Evolutionary conservation across 768 basidiomycete genomes (phyloP), one percentile per base, ranked within the genome.

Genomic region (Suillus clintonianus): DNA sequence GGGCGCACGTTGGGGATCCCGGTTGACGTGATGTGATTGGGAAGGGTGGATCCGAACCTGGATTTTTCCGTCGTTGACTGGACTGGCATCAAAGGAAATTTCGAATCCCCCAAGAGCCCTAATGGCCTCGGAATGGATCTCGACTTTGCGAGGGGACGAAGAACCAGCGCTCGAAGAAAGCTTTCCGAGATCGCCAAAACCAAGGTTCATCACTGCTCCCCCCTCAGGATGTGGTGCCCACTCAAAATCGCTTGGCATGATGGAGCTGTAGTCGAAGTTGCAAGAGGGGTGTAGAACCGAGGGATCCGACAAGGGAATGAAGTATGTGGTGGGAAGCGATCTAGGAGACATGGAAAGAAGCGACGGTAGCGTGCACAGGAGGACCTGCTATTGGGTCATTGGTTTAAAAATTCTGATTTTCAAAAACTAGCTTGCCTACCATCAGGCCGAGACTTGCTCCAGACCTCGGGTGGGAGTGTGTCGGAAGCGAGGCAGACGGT

Each of bases 361-460:
- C 24, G 87, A 85, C 17, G 91, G 91, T 32, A 93, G 82, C 3
- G 90, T 89, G 69, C 90, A 92, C 50, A 92, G 82, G 53, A 93
- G 83, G 69, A 90, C 89, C 86, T 91, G 80, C 62, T 77, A 78
- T 80, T 71, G 48, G 30, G n/a, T 17, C 50, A 34, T 62, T 39
- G 51, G 62, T 51, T 11, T 50, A 22, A 58, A 48, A 32, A 48
- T 32, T 41, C n/a, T 51, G 34, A 64, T 50, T 45, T n/a, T 39
- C 65, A 69, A 61, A 17, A 55, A 60, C 62, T 43, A 65, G 42
- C 37, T 70, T 42, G 70, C 84, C 67, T 74, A 91, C 90, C 88
- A 91, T 89, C 72, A 90, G 81, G 65, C 89, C 86, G 55, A 91
- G 77, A 70, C 85, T 85, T 59, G 90, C 87, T 65, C 85, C 84